Percentiles rank a stretch among this genome's conserved stretches.
Conservation (phyloP, 805 yeast species). For the Dipodascus geniculatus region DNA sequence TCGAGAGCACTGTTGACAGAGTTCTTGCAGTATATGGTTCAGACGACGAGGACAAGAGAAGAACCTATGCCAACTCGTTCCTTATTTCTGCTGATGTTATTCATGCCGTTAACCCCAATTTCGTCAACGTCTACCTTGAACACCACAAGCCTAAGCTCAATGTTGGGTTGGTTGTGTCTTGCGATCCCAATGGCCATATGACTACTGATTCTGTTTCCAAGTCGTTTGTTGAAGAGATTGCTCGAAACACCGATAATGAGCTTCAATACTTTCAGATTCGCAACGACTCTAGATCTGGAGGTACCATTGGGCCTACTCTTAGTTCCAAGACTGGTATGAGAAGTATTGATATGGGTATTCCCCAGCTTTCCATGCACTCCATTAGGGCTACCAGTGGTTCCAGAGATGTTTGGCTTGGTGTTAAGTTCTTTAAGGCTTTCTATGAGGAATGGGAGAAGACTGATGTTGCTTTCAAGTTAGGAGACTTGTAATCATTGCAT, state of each 20-base stretch:
- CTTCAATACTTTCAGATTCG: slow-evolving; percentile 76
- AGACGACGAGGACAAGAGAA: slow-evolving; percentile 26
- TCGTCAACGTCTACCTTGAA: slow-evolving; percentile 47
- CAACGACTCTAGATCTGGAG: slow-evolving; percentile 75
- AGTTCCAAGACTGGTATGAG: slow-evolving; percentile 30
- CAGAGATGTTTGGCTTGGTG: slow-evolving; percentile 60
- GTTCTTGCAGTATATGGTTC: slow-evolving; percentile 16
- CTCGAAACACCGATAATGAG: slow-evolving; percentile 46
- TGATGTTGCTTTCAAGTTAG: slow-evolving; percentile 13
- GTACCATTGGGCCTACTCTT: slow-evolving; percentile 64
- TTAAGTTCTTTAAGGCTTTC: slow-evolving; percentile 57
- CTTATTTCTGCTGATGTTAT: slow-evolving; percentile 73
- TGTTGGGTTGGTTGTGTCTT: slow-evolving; percentile 54
- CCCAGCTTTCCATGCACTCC: slow-evolving; percentile 79
- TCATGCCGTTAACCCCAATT: slow-evolving; percentile 73
- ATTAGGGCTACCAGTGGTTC: slow-evolving; percentile 73
- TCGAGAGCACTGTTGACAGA: slow-evolving; percentile 48
- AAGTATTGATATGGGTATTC: slow-evolving; percentile 63
- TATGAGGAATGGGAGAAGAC: slow-evolving; percentile 52
- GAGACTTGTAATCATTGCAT: no score
- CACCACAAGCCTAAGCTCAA: slow-evolving; percentile 70
- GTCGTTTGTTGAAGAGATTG: slow-evolving; percentile 57
- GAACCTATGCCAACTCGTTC: slow-evolving; percentile 54
- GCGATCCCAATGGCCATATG: slow-evolving; percentile 71
- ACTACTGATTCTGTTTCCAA: slow-evolving; percentile 71